Conservation (phyloP, 2,329 filamentous ascomycete genomes). For the Pseudocercospora fijiensis region DNA sequence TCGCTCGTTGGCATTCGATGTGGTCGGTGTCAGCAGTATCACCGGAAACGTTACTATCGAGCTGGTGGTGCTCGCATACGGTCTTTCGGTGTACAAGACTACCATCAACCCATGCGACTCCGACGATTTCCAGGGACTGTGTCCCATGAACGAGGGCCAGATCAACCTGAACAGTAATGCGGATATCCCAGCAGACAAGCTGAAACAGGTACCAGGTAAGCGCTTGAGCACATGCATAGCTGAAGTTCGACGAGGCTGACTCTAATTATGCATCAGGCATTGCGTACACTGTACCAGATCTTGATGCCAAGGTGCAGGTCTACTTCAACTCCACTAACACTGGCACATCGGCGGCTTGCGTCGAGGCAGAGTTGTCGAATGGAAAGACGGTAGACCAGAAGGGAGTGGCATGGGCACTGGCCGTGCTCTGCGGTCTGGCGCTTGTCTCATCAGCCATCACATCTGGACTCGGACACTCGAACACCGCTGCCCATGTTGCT, state of each 20-base stretch:
- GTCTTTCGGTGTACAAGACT: conserved; percentile 67
- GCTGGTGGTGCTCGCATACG: conserved; percentile 76
- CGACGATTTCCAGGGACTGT: conserved; percentile 69
- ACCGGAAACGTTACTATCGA: conserved; percentile 78
- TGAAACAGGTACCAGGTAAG: conserved; percentile 66
- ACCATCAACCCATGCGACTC: conserved; percentile 73
- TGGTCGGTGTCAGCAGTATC: conserved; percentile 80
- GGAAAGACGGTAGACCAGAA: conserved; percentile 87
- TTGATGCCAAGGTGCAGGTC: conserved; percentile 81
- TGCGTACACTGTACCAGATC: conserved; percentile 84
- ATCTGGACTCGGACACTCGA: conserved; percentile 86
- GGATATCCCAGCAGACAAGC: conserved; percentile 55
- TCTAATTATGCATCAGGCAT: conserved; percentile 54
- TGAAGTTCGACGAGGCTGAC: neutral
- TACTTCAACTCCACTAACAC: conserved; percentile 71
- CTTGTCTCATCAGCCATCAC: conserved; percentile 83
- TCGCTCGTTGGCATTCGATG: conserved; percentile 67
- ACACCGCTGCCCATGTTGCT: conserved; percentile 90
- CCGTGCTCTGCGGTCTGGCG: conserved; percentile 80
- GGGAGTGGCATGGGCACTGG: conserved; percentile 85
- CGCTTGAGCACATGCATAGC: conserved; percentile 11
- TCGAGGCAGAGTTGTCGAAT: conserved; percentile 85
- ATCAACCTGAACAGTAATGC: conserved; percentile 75
- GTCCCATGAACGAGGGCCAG: conserved; percentile 84
- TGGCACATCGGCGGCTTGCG: conserved; percentile 70